Conservation (phyloP, 306 rosid species). For the Pueraria montana region DNA sequence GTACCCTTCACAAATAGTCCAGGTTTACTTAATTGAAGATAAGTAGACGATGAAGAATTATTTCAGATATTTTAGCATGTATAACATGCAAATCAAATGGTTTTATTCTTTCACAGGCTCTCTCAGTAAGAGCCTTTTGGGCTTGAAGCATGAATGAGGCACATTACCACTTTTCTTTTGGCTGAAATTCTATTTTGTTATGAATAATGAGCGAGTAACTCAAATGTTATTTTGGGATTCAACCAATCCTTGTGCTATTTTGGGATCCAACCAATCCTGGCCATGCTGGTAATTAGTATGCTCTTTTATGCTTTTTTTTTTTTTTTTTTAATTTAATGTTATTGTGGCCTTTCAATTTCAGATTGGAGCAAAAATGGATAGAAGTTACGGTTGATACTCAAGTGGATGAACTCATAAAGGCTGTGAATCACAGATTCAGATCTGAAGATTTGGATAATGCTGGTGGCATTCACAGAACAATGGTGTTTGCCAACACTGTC, state of each 20-base stretch:
- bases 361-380: conserved; percentile 91
- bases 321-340: conserved; percentile 19
- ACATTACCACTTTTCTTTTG: background rate
- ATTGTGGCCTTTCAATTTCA: conserved; percentile 50
- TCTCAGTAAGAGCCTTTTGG: background rate
- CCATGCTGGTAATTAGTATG: conserved; percentile 19
- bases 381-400: conserved; percentile 83
- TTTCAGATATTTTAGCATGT: conserved; percentile 9
- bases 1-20: background rate
- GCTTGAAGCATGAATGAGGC: background rate
- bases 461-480: conserved; percentile 68
- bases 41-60: background rate
- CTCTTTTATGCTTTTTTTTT: conserved; percentile 21
- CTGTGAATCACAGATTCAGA: conserved; percentile 67
- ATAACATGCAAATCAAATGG: background rate
- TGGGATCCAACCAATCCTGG: conserved; percentile 13
- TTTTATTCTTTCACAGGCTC: background rate
- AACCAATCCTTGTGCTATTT: conserved; percentile 32
- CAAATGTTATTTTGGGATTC: conserved; percentile 22
- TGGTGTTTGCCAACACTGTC: conserved; percentile 93
- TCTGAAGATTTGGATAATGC: conserved; percentile 57
- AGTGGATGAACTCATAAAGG: conserved; percentile 85
- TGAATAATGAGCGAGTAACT: background rate
- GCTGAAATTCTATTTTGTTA: conserved; percentile 6
- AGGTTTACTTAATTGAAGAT: background rate